phyloP scores from a whole-genome alignment of 176 grass and related monocot species.

The Triticum monococcum region DNA sequence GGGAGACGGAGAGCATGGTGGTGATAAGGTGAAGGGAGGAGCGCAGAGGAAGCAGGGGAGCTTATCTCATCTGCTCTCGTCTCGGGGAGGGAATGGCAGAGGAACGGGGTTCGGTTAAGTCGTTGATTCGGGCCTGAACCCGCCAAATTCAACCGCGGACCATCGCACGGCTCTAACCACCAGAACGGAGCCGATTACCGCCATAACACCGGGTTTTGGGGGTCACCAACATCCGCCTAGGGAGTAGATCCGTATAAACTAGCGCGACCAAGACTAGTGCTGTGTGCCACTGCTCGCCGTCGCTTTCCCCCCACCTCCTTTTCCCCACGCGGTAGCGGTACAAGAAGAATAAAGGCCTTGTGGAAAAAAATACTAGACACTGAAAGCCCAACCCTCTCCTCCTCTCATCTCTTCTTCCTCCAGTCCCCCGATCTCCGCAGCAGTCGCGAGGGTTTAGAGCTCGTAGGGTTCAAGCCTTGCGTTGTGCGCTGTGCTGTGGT shows the following conservation, averaged over 20 bases:
- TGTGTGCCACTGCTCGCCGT: neutral
- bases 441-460: conserved; percentile 31
- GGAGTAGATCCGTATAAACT: neutral
- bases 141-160: too few relatives aligned
- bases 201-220: neutral
- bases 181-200: too few relatives aligned
- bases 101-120: too few relatives aligned
- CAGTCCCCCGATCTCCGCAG: neutral
- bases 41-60: neutral
- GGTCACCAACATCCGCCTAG: neutral
- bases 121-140: too few relatives aligned
- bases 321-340: neutral
- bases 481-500: neutral
- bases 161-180: too few relatives aligned
- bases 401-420: neutral
- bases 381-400: neutral
- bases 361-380: neutral
- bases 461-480: neutral
- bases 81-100: neutral
- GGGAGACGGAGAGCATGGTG: conserved; percentile 61
- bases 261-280: conserved; percentile 7
- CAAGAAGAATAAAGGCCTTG: conserved; percentile 9
- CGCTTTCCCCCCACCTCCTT: neutral
- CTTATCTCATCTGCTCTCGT: conserved; percentile 33
- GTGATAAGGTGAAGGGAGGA: conserved; percentile 19